These are phyloP conservation scores for Termitomyces sp. DNA, from an alignment of 768 basidiomycete species.

Conservation along the genomic window DNA sequence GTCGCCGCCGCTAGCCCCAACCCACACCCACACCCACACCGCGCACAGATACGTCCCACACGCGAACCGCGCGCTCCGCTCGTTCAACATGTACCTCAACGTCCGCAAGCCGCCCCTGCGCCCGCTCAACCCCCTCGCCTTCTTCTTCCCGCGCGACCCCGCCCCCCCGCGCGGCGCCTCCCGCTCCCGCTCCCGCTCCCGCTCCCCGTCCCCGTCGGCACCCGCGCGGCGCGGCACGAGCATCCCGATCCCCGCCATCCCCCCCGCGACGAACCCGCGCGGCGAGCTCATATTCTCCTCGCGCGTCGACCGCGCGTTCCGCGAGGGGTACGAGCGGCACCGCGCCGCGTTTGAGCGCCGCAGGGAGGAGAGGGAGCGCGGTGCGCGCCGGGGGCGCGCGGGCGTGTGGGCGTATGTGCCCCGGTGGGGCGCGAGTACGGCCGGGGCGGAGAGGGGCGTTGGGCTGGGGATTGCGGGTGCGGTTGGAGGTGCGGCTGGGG, in stretches of 20 bases:
- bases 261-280: conserved; percentile 56
- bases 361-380: conserved; percentile 61
- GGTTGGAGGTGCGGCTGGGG: too few species aligned
- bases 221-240: background rate
- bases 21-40: background rate
- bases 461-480: background rate
- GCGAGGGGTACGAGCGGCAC: conserved; percentile 92
- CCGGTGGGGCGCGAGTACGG: too few species aligned
- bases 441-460: too few species aligned
- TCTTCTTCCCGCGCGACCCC: conserved; percentile 43
- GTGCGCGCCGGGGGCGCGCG: conserved; percentile 19
- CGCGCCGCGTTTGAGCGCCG: conserved; percentile 80
- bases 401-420: background rate
- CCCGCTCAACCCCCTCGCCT: conserved; percentile 47
- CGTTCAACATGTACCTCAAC: conserved; percentile 96
- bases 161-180: background rate
- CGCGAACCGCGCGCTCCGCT: conserved; percentile 85
- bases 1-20: too few species aligned
- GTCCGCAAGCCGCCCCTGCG: conserved; percentile 75
- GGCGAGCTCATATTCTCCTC: conserved; percentile 97
- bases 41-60: conserved; percentile 88
- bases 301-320: conserved; percentile 74
- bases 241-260: conserved; percentile 1
- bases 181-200: too few species aligned
- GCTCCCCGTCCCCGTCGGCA: background rate